A percentile compares a stretch with the other conserved stretches of the same genome.
phyloP scores from a whole-genome alignment of 2,329 filamentous ascomycete species.

The Ustilaginoidea virens region DNA sequence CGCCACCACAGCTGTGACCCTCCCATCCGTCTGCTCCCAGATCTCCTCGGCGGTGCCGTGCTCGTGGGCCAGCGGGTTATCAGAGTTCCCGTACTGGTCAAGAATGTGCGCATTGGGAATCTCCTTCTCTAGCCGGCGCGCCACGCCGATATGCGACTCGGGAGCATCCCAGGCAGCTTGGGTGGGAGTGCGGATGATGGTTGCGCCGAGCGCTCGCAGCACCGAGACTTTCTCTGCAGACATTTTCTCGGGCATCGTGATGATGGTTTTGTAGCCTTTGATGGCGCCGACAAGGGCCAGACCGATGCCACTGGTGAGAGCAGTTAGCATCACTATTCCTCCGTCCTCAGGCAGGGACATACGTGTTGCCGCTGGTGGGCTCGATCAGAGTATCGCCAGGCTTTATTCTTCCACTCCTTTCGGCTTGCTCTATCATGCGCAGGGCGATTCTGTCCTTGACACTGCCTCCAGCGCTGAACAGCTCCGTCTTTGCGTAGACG shows the following conservation, averaged over 20 bases:
- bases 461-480: slow-evolving; percentile 86
- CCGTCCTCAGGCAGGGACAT: slow-evolving; percentile 15
- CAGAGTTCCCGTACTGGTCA: slow-evolving; percentile 83
- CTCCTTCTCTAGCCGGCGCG: slow-evolving; percentile 78
- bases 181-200: slow-evolving; percentile 93
- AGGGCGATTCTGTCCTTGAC: slow-evolving; percentile 92
- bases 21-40: slow-evolving; percentile 77
- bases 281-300: slow-evolving; percentile 86
- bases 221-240: slow-evolving; percentile 96
- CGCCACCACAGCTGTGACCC: slow-evolving; percentile 69
- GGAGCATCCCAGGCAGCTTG: slow-evolving; percentile 89
- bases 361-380: slow-evolving; percentile 93
- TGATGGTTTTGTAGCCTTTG: slow-evolving; percentile 97
- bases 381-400: slow-evolving; percentile 95
- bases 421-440: slow-evolving; percentile 94
- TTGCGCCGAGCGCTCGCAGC: slow-evolving; percentile 81
- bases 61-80: slow-evolving; percentile 92
- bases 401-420: slow-evolving; percentile 83
- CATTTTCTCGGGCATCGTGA: slow-evolving; percentile 98
- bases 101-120: slow-evolving; percentile 94
- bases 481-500: slow-evolving; percentile 82
- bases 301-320: slow-evolving; percentile 54
- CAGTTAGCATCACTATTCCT: slow-evolving; percentile 7
- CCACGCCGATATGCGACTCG: slow-evolving; percentile 94
- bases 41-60: slow-evolving; percentile 91